Evolutionary conservation across 306 rosid species (phyloP).

Genomic region (Vicia villosa): DNA sequence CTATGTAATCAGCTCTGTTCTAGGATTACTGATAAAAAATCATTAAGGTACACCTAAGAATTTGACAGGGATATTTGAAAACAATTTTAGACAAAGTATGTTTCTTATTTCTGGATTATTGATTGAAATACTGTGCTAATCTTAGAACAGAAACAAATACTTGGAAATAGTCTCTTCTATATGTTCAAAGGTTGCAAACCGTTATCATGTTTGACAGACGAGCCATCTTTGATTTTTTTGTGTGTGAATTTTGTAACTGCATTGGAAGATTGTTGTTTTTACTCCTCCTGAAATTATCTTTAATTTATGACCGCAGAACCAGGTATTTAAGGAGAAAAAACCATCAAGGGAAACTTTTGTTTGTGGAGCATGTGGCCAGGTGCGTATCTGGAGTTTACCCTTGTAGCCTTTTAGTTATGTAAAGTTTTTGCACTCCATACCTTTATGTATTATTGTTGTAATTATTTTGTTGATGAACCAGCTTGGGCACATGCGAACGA

Average conservation of each 20-base stretch:
- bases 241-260: constrained; percentile 29
- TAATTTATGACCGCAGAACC: constrained; percentile 42
- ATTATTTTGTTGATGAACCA: constrained; percentile 46
- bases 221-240: constrained; percentile 11
- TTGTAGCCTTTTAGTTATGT: constrained; percentile 12
- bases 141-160: constrained; percentile 2
- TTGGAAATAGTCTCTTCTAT: constrained; percentile 17
- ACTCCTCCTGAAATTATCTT: constrained; percentile 26
- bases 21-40: not conserved
- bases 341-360: constrained; percentile 84
- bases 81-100: constrained; percentile 9
- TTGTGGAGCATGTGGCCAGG: constrained; percentile 99
- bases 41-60: not conserved
- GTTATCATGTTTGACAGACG: not conserved
- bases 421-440: constrained; percentile 21
- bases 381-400: constrained; percentile 36
- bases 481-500: constrained; percentile 98
- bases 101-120: constrained; percentile 5
- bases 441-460: constrained; percentile 16
- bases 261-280: constrained; percentile 34
- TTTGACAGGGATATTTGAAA: constrained; percentile 17
- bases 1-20: constrained; percentile 13
- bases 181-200: constrained; percentile 26
- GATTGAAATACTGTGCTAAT: not conserved
- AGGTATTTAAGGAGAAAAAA: constrained; percentile 93